Percentiles rank a stretch among this genome's conserved stretches.
These are phyloP conservation scores for Elymus sibiricus DNA, from an alignment of 176 grass and related monocot species.

Conservation along the genomic window DNA sequence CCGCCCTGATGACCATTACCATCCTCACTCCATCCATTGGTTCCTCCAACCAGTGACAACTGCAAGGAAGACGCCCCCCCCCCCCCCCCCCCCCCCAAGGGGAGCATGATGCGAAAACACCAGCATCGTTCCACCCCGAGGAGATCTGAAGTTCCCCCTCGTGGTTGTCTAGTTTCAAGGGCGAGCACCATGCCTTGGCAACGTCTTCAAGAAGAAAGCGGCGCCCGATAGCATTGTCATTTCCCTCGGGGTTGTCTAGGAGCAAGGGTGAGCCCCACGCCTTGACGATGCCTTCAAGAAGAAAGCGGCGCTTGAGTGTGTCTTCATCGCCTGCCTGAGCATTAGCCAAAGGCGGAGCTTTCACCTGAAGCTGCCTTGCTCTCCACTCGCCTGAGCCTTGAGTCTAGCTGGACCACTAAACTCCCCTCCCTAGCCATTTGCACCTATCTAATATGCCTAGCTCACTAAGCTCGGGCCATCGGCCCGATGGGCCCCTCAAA, in stretches of 20 bases:
- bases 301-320: accelerated
- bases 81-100: too few relatives aligned
- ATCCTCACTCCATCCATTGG: background rate
- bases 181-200: background rate
- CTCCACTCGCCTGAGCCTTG: too few relatives aligned
- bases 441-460: too few relatives aligned
- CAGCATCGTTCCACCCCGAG: too few relatives aligned
- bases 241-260: too few relatives aligned
- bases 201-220: background rate
- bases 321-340: background rate
- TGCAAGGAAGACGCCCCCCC: background rate
- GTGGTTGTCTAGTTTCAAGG: too few relatives aligned
- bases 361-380: background rate
- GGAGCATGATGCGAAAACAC: too few relatives aligned
- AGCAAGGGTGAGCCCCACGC: too few relatives aligned
- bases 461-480: too few relatives aligned
- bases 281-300: background rate
- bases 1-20: background rate
- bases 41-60: background rate
- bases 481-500: accelerated
- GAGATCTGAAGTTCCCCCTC: accelerated
- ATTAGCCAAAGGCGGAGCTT: background rate
- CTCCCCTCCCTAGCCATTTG: too few relatives aligned
- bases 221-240: accelerated
- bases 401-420: too few relatives aligned